These are phyloP conservation scores for Ramaria sp. DNA, from an alignment of 768 basidiomycete species.

Conservation along the genomic window DNA sequence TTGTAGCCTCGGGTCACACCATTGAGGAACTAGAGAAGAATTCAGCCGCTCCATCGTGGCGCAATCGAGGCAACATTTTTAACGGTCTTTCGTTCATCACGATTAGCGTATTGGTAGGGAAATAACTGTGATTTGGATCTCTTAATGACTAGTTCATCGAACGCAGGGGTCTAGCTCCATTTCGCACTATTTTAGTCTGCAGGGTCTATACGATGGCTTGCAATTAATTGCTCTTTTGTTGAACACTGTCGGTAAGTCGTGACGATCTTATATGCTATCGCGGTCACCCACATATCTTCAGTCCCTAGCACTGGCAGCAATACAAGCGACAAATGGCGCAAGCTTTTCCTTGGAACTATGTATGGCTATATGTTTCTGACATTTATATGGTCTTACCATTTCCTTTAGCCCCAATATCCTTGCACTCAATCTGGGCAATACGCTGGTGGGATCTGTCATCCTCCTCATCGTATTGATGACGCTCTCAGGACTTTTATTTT, in stretches of 20 bases:
- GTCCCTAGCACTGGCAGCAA: slow-evolving; percentile 30
- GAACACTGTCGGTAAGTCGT: slow-evolving; percentile 46
- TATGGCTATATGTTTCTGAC: slow-evolving; percentile 22
- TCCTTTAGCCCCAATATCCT: slow-evolving; percentile 55
- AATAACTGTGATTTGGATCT: no score
- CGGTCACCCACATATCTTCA: slow-evolving; percentile 10
- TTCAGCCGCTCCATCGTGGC: slow-evolving; percentile 36
- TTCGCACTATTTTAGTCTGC: slow-evolving; percentile 58
- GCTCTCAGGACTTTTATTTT: slow-evolving; percentile 43
- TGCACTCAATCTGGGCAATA: slow-evolving; percentile 62
- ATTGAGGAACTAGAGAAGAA: slow-evolving; percentile 56
- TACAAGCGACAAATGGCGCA: slow-evolving; percentile 40
- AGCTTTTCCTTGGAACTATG: slow-evolving; percentile 60
- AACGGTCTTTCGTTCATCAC: slow-evolving; percentile 34
- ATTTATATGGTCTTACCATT: slow-evolving; percentile 7
- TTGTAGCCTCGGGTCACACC: slow-evolving; percentile 36
- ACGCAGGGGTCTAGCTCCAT: slow-evolving; percentile 58
- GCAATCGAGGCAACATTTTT: slow-evolving; percentile 43
- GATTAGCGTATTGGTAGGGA: slow-evolving; percentile 45
- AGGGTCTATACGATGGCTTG: slow-evolving; percentile 56
- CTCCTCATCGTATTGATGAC: slow-evolving; percentile 50
- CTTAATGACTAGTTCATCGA: slow-evolving; percentile 2
- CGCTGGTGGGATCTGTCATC: slow-evolving; percentile 45
- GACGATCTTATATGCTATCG: background rate
- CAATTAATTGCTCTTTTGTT: slow-evolving; percentile 65